Conservation (phyloP, 2,329 filamentous ascomycete genomes). For the Parafenestella ontariensis region DNA sequence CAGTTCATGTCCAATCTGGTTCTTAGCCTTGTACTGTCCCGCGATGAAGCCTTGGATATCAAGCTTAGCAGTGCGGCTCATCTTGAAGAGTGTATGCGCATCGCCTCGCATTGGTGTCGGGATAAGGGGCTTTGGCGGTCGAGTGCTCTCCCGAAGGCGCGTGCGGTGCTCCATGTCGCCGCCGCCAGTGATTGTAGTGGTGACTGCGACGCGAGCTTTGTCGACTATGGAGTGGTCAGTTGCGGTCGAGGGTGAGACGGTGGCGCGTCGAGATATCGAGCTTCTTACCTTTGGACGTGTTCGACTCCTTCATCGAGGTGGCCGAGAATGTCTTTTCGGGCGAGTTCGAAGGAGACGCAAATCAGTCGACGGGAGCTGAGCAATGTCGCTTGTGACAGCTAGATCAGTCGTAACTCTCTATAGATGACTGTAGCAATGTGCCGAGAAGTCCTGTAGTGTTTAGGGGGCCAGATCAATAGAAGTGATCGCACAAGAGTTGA, state of each 20-base stretch:
- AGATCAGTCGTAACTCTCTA: too few relatives aligned
- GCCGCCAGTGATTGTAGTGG: not conserved
- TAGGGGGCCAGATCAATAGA: not conserved
- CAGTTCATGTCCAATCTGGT: constrained; percentile 5
- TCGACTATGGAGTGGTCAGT: not conserved
- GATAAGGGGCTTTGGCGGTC: not conserved
- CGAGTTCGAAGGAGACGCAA: too few relatives aligned
- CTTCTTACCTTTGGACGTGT: too few relatives aligned
- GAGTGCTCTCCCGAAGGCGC: not conserved
- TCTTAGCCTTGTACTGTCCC: not conserved
- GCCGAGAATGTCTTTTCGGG: too few relatives aligned
- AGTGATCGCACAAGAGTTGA: not conserved
- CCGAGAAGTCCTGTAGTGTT: too few relatives aligned
- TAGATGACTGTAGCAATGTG: too few relatives aligned
- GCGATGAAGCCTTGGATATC: constrained; percentile 7
- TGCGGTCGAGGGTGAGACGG: too few relatives aligned
- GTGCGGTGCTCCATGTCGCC: not conserved
- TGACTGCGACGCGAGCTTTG: not conserved
- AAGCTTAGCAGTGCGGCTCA: constrained; percentile 1
- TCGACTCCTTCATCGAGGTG: too few relatives aligned
- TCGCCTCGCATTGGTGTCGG: not conserved
- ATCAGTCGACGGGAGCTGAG: too few relatives aligned
- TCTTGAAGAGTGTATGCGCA: not conserved
- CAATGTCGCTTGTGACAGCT: too few relatives aligned
- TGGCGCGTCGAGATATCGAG: too few relatives aligned